Percentiles rank a stretch among this genome's conserved stretches.
Evolutionary conservation across 306 rosid species (phyloP).

Genomic region (Urtica urens): DNA sequence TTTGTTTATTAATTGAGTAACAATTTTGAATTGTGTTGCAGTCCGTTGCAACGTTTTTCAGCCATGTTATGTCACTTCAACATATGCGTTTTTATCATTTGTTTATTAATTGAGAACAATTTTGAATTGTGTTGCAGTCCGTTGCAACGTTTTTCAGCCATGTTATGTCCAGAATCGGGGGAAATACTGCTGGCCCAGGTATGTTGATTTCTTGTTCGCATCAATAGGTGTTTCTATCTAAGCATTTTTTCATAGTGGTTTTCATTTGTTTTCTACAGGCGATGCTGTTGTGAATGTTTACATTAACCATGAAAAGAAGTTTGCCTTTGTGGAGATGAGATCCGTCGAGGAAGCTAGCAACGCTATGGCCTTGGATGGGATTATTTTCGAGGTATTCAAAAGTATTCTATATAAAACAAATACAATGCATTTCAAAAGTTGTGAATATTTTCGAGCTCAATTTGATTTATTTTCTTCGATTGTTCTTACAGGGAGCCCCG

Average conservation of each 20-base stretch:
- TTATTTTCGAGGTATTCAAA: conserved; percentile 76
- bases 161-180: conserved; percentile 95
- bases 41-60: conserved; percentile 97
- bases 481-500: conserved; percentile 69
- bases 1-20: too few relatives aligned
- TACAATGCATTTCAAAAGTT: too few relatives aligned
- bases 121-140: conserved; percentile 72
- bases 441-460: too few relatives aligned
- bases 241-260: neutral
- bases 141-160: conserved; percentile 97
- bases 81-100: too few relatives aligned
- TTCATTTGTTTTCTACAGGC: conserved; percentile 32
- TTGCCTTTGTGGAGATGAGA: conserved; percentile 98
- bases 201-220: conserved; percentile 2
- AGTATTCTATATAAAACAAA: neutral
- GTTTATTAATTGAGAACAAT: too few relatives aligned
- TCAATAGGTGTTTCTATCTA: neutral
- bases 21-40: too few relatives aligned
- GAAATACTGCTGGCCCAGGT: conserved; percentile 99
- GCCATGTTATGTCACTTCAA: conserved; percentile 98
- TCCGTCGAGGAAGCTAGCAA: conserved; percentile 99
- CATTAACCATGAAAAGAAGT: conserved; percentile 96
- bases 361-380: conserved; percentile 99
- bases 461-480: too few relatives aligned
- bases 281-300: conserved; percentile 98